A percentile compares a stretch with the other conserved stretches of the same genome.
Evolutionary conservation across 129 eudicot genomes (phyloP).

Genomic region (Arctium lappa): DNA sequence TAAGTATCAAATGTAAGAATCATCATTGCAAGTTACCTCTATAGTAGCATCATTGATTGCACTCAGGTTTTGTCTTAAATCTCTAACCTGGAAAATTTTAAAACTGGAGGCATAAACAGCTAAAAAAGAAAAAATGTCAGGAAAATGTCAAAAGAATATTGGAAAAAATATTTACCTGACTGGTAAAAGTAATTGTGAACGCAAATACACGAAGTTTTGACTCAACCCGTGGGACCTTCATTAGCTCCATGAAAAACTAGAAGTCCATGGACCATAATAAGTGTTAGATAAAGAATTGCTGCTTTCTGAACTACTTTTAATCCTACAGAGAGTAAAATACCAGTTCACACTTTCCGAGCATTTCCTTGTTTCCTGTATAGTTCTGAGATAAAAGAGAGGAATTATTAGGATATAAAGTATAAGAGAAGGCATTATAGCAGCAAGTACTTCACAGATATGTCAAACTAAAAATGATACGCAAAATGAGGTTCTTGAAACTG

Average conservation of each 20-base stretch:
- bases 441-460: not conserved
- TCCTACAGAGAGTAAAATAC: constrained; percentile 29
- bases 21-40: constrained; percentile 50
- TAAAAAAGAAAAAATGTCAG: constrained; percentile 8
- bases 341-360: constrained; percentile 99
- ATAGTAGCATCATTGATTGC: constrained; percentile 80
- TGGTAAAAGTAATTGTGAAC: constrained; percentile 74
- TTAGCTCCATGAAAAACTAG: constrained; percentile 93
- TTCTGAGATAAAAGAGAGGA: constrained; percentile 45
- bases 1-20: not conserved
- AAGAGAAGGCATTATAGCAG: constrained; percentile 2
- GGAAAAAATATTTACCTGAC: constrained; percentile 51
- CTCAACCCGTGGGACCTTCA: constrained; percentile 99
- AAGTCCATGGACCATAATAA: constrained; percentile 30
- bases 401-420: constrained; percentile 4
- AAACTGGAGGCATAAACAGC: constrained; percentile 13
- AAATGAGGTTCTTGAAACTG: not conserved
- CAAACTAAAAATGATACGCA: constrained; percentile 7
- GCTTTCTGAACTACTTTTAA: constrained; percentile 5
- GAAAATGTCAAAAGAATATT: not conserved
- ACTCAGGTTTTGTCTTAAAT: constrained; percentile 60
- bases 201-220: constrained; percentile 92
- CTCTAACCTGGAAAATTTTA: constrained; percentile 54
- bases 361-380: constrained; percentile 79
- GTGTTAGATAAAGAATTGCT: constrained; percentile 11